A percentile compares a stretch with the other conserved stretches of the same genome.
These are phyloP conservation scores for Kodamaea sagamina DNA, from an alignment of 805 yeast species.

Conservation along the genomic window DNA sequence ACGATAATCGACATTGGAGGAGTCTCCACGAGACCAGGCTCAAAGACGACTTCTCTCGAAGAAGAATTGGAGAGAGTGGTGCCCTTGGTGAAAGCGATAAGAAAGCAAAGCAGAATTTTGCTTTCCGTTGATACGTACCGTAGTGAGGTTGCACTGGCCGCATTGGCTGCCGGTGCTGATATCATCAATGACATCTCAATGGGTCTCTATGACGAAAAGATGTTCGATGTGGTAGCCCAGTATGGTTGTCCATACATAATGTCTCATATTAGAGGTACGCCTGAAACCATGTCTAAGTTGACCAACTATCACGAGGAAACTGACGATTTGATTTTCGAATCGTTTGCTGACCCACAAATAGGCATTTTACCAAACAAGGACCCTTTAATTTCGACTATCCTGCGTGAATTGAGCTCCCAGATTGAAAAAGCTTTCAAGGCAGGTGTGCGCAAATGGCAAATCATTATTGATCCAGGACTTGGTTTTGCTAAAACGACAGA, in stretches of 20 bases:
- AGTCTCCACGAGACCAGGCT: constrained; percentile 88
- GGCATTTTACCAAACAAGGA: constrained; percentile 23
- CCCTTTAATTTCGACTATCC: constrained; percentile 53
- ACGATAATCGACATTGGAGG: constrained; percentile 90
- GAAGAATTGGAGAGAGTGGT: constrained; percentile 73
- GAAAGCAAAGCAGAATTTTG: constrained; percentile 43
- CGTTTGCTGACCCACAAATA: constrained; percentile 25
- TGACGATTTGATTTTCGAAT: constrained; percentile 40
- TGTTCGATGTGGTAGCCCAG: constrained; percentile 69
- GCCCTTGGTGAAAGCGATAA: constrained; percentile 65
- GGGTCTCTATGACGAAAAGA: constrained; percentile 66
- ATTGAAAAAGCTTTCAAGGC: constrained; percentile 54
- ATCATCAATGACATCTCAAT: constrained; percentile 89
- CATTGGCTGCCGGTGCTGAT: constrained; percentile 79
- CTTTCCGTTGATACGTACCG: constrained; percentile 91
- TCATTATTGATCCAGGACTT: constrained; percentile 90
- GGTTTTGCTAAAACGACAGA: constrained; percentile 88
- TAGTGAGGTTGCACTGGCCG: constrained; percentile 66
- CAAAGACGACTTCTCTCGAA: constrained; percentile 57
- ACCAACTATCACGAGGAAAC: constrained; percentile 52
- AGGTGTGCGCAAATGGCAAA: constrained; percentile 87
- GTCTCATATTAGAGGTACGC: constrained; percentile 84
- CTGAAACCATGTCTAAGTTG: constrained; percentile 65
- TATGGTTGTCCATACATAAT: constrained; percentile 75
- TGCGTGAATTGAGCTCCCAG: constrained; percentile 62